Base-by-base conservation (phyloP, 345 rosid genomes). In the Gossypium bickii region DNA sequence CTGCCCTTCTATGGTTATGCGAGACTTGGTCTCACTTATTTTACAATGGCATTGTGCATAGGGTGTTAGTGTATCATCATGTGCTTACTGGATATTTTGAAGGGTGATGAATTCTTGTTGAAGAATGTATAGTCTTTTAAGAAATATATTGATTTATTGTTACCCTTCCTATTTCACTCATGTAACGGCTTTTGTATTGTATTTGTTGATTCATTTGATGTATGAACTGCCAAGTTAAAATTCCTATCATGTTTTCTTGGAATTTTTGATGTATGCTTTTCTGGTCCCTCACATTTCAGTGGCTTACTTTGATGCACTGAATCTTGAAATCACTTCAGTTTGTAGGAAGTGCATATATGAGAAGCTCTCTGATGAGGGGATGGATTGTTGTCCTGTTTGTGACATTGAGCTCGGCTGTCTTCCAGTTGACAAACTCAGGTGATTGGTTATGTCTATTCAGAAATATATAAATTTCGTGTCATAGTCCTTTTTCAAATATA, bases 341-440 rank as follows among this genome's bases (percentile, higher is more conserved):
- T 90, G 96, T 91, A 86, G 91, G 82, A 90, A 83, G 74, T 90
- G 96, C 85, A 89, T 89, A 59, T 84, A 86, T 47, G 83, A 85
- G 59, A 90, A 87, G 84, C 87, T 90, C 61, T 85, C 91, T 3
- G 92, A 87, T 82, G 96, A 89, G 67, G 91, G 81, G 45, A 81
- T 27, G 74, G 93, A 87, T 77, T 78, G 84, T 74, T 89, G 96
- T 81, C 96, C 96, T 69, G 89, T 89, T 22, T 90, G 96, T 81
- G 79, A 86, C 68, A 86, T 85, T 67, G 90, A 89, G 62, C 87
- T 90, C n/a, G 96, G 96, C 7, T 81, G 65, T 75, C 82, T 78
- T 27, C 93, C 96, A 12, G 85, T 82, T 75, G 93, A 90, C 69
- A 90, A 90, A 80, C 88, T 90, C 58, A 83, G 96, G 96, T 86